Base-by-base conservation (phyloP, 345 rosid species). In the Pseudoturritis turrita region DNA sequence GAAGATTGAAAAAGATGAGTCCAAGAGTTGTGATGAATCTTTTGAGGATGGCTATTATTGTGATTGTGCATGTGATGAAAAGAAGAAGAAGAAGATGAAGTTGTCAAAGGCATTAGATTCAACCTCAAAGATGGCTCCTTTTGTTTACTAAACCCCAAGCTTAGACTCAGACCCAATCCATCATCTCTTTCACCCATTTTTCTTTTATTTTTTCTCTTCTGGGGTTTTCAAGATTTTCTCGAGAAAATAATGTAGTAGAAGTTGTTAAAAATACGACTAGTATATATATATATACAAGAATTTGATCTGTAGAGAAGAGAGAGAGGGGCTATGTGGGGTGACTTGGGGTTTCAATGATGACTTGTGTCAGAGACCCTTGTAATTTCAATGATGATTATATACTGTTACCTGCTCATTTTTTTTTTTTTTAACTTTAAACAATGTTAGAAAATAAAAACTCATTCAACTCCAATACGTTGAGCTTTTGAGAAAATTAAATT, bases 131-230 rank as follows among this genome's bases (percentile, higher is more conserved):
- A 70, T 46, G 88, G 65, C 51, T 77, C 83, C 26, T 75, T 77
- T 5, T 15, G 78, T 26, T 66, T 57, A 79, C 57, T 49, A 0
- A 39, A 31, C 6, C 71, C 76, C 7, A 70, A 49, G 40, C 74
- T 60, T 31, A 72, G 53, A 66, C 71, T 72, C 72, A 90, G 45
- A 19, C 86, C 82, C 67, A 87, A 77, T 0, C 78, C 87, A 77
- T 86, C 84, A 58, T 83, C 84, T 73, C 80, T 84, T 45, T 79
- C 89, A 37, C 72, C 81, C 96, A 86, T 87, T 54, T 64, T 68
- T 53, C 17, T 46, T n/a, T 64, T 44, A 4, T 23, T n/a, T 25
- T 15, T 23, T 63, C 37, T 17, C 14, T 18, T 37, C 4, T 35
- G 35, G 17, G 39, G 4, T 50, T 70, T 18, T 26, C 73, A 76